phyloP scores from a whole-genome alignment of 1,284 basidiomycete genomes.

The Fomitopsis betulina region DNA sequence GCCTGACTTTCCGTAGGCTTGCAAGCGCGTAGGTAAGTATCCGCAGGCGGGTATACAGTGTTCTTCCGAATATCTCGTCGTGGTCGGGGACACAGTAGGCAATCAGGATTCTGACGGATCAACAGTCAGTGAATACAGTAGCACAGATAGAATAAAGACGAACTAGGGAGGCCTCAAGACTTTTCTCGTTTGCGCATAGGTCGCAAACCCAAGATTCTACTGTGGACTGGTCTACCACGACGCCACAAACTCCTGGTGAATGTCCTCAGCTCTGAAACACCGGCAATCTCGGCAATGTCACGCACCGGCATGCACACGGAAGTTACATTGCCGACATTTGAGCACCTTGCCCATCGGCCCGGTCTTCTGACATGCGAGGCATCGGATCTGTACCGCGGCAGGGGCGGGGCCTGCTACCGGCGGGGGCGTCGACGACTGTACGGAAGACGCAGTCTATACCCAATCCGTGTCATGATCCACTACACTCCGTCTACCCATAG shows the following conservation, averaged over 20 bases:
- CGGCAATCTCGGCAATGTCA: constrained; percentile 10
- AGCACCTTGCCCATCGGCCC: constrained; percentile 75
- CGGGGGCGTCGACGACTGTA: constrained; percentile 52
- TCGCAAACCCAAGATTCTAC: constrained; percentile 81
- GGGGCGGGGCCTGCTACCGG: constrained; percentile 44
- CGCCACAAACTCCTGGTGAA: constrained; percentile 59
- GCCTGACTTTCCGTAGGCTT: constrained; percentile 94
- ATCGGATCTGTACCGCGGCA: constrained; percentile 59
- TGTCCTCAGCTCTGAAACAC: constrained; percentile 2
- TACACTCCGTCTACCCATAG: neutral
- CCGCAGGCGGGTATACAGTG: constrained; percentile 40
- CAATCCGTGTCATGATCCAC: neutral
- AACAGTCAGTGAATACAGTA: neutral
- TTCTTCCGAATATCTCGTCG: constrained; percentile 45
- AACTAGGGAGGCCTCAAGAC: constrained; percentile 74
- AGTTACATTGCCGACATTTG: constrained; percentile 74
- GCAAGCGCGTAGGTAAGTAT: constrained; percentile 77
- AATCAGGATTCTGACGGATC: constrained; percentile 56
- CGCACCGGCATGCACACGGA: constrained; percentile 64
- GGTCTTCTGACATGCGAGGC: constrained; percentile 70
- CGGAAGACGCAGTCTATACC: constrained; percentile 42
- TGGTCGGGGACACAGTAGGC: constrained; percentile 68
- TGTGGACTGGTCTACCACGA: constrained; percentile 53
- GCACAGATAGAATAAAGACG: constrained; percentile 17
- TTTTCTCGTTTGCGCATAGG: constrained; percentile 77